These are phyloP conservation scores for Lachancea nothofagi DNA, from an alignment of 805 yeast species.

Conservation along the genomic window DNA sequence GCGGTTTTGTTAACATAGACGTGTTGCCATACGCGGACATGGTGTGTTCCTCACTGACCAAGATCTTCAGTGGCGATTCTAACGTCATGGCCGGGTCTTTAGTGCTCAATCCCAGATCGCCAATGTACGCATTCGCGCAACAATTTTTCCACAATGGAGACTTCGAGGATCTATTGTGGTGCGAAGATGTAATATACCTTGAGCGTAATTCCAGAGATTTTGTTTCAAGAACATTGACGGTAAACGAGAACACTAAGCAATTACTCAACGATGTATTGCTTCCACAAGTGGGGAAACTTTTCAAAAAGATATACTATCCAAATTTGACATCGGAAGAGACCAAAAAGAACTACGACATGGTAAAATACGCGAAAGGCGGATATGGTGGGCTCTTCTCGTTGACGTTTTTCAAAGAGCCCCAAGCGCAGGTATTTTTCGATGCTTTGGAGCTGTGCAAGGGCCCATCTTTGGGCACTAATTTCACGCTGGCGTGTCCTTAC, in stretches of 20 bases:
- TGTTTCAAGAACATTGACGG: constrained; percentile 47
- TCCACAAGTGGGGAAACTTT: constrained; percentile 39
- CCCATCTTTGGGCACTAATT: constrained; percentile 86
- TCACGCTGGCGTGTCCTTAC: constrained; percentile 79
- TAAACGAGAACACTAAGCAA: constrained; percentile 51
- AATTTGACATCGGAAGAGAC: constrained; percentile 42
- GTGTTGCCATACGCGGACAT: constrained; percentile 78
- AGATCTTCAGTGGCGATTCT: constrained; percentile 89
- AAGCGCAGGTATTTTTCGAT: constrained; percentile 71
- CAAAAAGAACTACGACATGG: constrained; percentile 60
- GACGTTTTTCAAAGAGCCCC: constrained; percentile 55
- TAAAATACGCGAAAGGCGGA: constrained; percentile 63
- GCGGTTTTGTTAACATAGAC: constrained; percentile 80
- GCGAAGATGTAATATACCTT: constrained; percentile 86
- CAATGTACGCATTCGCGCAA: constrained; percentile 41
- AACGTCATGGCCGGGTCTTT: constrained; percentile 94
- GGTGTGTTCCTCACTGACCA: constrained; percentile 80
- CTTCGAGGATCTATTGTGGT: constrained; percentile 81
- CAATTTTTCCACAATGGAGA: constrained; percentile 39
- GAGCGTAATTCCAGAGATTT: constrained; percentile 95
- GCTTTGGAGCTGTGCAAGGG: constrained; percentile 52
- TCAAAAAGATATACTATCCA: constrained; percentile 73
- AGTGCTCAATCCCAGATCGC: constrained; percentile 65
- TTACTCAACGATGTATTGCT: constrained; percentile 50
- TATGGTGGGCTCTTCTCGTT: constrained; percentile 85